Base-by-base conservation (phyloP, 2,329 filamentous ascomycete species). In the Phyllachora maydis region DNA sequence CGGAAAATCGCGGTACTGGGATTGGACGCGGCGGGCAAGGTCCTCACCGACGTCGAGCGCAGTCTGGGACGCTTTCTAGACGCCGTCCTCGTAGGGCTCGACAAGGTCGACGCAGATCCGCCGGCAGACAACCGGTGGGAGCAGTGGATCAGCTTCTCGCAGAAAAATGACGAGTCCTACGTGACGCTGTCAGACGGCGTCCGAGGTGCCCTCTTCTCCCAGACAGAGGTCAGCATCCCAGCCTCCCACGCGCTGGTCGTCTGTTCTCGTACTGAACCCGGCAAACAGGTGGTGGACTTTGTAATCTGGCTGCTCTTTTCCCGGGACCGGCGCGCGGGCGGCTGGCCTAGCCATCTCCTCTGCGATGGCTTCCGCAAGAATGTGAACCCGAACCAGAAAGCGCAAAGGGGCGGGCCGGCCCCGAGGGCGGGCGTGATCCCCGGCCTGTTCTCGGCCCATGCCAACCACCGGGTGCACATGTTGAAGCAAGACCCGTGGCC, bases 261-360 rank as follows among this genome's bases (percentile, higher is more conserved):
- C 31, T 36, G 28, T 36, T 36, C 10, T 4, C 10, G 7, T 23
- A n/a, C 8, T 8, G 14, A 24, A 11, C 14, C 30, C n/a, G n/a
- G n/a, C 27, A 24, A 27, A 26, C 16, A 82, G 74, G 63, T 85
- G 34, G 57, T 85, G 20, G 73, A 83, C 38, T 81, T 77, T 43
- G 62, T 65, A 14, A 65, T 93, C 19, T 82, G 74, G 66, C 56
- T 65, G 7, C 52, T 92, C 2, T 92, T 91, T 43, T 65, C 62
- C 8, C 58, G 62, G 34, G 47, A 53, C 10, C 41, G 41, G 11
- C 37, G 44, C 14, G 47, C 46, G n/a, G n/a, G n/a, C 28, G 43
- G 53, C 23, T 64, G 60, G 37, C 71, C 74, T 2, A 61, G 65
- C 23, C 78, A 93, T 47, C 38, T 92, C 4, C 60, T 98, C 4